phyloP scores from a whole-genome alignment of 2,329 filamentous ascomycete genomes.

The Fonsecaea monophora region DNA sequence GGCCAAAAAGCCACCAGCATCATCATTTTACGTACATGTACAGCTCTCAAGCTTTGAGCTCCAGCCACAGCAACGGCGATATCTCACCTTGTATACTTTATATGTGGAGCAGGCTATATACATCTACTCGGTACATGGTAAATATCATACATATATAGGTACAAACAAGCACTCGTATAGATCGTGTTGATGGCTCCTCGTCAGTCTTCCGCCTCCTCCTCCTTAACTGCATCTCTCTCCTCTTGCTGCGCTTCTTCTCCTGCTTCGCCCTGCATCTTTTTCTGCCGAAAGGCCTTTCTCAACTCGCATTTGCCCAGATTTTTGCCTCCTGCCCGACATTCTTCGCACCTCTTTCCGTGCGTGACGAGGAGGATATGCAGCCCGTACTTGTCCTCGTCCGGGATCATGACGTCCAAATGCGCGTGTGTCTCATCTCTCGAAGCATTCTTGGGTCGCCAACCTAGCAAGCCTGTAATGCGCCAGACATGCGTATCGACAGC shows the following conservation, averaged over 20 bases:
- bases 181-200: background rate
- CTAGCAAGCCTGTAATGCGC: slow-evolving; percentile 66
- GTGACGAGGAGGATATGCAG: slow-evolving; percentile 67
- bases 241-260: slow-evolving; percentile 63
- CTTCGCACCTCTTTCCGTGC: slow-evolving; percentile 67
- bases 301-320: slow-evolving; percentile 68
- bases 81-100: background rate
- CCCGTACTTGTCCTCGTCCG: slow-evolving; percentile 68
- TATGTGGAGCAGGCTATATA: no score
- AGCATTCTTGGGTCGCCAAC: slow-evolving; percentile 62
- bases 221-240: slow-evolving; percentile 44
- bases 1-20: slow-evolving; percentile 1
- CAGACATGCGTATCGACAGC: slow-evolving; percentile 73
- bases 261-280: slow-evolving; percentile 69
- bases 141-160: background rate
- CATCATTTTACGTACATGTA: slow-evolving; percentile 4
- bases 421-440: slow-evolving; percentile 42
- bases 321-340: slow-evolving; percentile 62
- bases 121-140: no score
- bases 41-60: background rate
- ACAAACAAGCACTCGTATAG: background rate
- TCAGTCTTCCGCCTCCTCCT: slow-evolving; percentile 21
- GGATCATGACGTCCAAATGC: slow-evolving; percentile 67
- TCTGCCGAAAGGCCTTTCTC: slow-evolving; percentile 66
- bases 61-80: background rate